phyloP scores from a whole-genome alignment of 2,329 filamentous ascomycete species.

The Dothistroma pini region DNA sequence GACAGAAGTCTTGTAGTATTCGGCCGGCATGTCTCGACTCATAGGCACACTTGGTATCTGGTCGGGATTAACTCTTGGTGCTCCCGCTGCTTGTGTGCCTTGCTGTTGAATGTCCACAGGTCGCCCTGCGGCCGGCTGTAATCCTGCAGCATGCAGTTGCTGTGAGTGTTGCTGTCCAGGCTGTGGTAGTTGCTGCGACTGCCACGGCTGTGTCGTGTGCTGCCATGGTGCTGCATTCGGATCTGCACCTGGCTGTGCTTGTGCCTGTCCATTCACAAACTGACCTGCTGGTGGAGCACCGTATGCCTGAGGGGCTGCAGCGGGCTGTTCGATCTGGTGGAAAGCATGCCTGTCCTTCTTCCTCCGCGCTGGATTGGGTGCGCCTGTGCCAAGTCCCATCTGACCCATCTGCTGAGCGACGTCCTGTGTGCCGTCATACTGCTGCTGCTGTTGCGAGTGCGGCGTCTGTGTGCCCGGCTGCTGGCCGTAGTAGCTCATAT shows the following conservation, averaged over 20 bases:
- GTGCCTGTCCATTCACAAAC: conserved; percentile 52
- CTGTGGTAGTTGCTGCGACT: conserved; percentile 28
- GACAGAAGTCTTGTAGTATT: conserved; percentile 79
- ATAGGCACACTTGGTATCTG: conserved; percentile 88
- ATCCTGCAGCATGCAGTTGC: conserved; percentile 21
- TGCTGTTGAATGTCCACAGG: conserved; percentile 20
- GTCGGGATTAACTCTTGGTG: conserved; percentile 79
- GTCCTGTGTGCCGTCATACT: conserved; percentile 31
- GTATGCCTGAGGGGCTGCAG: conserved; percentile 57
- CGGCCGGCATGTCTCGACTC: conserved; percentile 76
- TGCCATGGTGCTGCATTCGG: conserved; percentile 35
- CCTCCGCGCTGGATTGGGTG: conserved; percentile 52
- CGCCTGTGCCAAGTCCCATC: conserved; percentile 60
- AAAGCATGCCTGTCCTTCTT: conserved; percentile 96
- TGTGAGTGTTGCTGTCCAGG: conserved; percentile 18
- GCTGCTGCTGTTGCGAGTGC: conserved; percentile 13
- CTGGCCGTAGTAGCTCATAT: conserved; percentile 17
- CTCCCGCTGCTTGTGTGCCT: conserved; percentile 32
- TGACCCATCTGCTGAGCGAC: conserved; percentile 70
- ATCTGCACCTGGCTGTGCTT: conserved; percentile 22
- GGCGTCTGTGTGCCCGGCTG: conserved; percentile 20
- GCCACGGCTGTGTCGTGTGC: conserved; percentile 36
- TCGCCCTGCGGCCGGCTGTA: conserved; percentile 3
- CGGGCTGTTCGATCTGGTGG: conserved; percentile 74
- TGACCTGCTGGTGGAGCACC: conserved; percentile 62